Evolutionary conservation across 2,329 filamentous ascomycete species (phyloP).

Genomic region (Pezicula radicicola): DNA sequence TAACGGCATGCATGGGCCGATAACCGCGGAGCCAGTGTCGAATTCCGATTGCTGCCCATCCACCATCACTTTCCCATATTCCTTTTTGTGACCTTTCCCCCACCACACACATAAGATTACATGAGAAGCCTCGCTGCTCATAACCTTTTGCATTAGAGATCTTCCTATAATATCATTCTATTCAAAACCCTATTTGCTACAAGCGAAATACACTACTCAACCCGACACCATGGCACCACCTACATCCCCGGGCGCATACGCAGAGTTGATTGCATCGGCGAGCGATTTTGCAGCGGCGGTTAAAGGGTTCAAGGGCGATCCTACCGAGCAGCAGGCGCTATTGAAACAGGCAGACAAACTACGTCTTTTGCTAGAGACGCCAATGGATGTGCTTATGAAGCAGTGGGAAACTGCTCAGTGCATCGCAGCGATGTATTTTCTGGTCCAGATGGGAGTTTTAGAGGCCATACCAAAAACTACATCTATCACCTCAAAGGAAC

Average conservation of each 20-base stretch:
- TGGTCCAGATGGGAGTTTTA: constrained; percentile 13
- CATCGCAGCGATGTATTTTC: constrained; percentile 11
- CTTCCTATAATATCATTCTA: background rate
- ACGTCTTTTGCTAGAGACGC: constrained; percentile 12
- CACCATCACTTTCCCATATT: too few species aligned
- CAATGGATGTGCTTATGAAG: constrained; percentile 15
- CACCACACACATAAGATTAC: background rate
- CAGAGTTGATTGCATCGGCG: constrained; percentile 13
- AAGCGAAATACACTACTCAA: background rate
- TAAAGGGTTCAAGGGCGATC: constrained; percentile 14
- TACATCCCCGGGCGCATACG: constrained; percentile 5
- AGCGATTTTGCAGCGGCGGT: constrained; percentile 11
- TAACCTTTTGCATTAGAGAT: background rate
- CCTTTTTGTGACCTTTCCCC: background rate
- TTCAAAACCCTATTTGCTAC: background rate
- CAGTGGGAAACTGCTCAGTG: constrained; percentile 12
- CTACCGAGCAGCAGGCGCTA: constrained; percentile 6
- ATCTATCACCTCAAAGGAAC: constrained; percentile 9
- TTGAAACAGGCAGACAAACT: constrained; percentile 10
- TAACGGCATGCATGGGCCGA: too few species aligned
- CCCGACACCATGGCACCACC: constrained; percentile 3
- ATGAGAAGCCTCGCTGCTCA: too few species aligned
- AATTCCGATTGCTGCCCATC: too few species aligned
- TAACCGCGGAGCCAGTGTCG: too few species aligned
- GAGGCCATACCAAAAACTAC: constrained; percentile 13